Conservation (phyloP, 208 protist species). For the Trypanosoma scelopori region DNA sequence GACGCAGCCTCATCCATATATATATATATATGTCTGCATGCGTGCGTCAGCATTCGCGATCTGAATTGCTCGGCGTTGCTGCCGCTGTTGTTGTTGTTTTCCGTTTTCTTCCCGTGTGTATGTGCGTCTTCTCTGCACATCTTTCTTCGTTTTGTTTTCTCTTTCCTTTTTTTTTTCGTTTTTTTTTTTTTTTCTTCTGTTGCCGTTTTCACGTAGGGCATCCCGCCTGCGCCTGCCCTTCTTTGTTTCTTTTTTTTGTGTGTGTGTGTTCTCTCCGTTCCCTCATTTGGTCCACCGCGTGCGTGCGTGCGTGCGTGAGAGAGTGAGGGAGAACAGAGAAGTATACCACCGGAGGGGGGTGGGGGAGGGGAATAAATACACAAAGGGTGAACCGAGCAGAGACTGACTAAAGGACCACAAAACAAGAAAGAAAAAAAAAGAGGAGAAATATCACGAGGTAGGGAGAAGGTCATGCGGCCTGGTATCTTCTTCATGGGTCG, state of each 20-base stretch:
- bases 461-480: constrained; percentile 54
- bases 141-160: background rate
- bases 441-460: background rate
- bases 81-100: background rate
- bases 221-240: too few species aligned
- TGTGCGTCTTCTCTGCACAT: constrained; percentile 6
- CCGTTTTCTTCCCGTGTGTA: constrained; percentile 6
- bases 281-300: too few species aligned
- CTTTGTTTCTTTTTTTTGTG: too few species aligned
- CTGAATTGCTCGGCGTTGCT: too few species aligned
- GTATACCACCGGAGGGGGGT: too few species aligned
- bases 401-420: too few species aligned
- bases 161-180: constrained; percentile 1
- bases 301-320: too few species aligned
- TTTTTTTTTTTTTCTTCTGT: constrained; percentile 1
- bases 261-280: background rate
- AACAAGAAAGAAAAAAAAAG: background rate
- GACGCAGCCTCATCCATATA: too few species aligned
- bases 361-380: too few species aligned
- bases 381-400: background rate
- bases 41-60: too few species aligned
- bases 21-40: too few species aligned
- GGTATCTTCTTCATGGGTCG: constrained; percentile 86
- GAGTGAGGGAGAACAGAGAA: too few species aligned
- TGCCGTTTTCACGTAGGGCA: background rate